Percentiles rank a stretch among this genome's conserved stretches.
These are phyloP conservation scores for Candida takata DNA, from an alignment of 805 yeast genomes.

Conservation along the genomic window DNA sequence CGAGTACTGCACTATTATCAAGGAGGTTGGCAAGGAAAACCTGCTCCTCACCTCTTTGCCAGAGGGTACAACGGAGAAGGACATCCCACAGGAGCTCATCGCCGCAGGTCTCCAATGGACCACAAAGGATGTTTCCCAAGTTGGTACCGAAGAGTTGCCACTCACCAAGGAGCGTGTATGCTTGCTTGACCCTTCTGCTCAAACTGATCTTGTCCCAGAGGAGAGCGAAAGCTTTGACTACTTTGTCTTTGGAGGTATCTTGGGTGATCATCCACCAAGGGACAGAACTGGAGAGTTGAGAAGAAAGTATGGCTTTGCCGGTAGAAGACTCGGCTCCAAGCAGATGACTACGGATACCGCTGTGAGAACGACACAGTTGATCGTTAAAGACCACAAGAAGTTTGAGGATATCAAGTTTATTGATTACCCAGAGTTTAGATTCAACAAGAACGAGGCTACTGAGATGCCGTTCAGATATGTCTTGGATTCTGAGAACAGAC, in stretches of 20 bases:
- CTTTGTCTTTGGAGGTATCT: slow-evolving; percentile 93
- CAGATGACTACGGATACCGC: slow-evolving; percentile 99
- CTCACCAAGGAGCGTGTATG: slow-evolving; percentile 60
- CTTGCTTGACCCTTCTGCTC: slow-evolving; percentile 84
- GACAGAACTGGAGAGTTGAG: slow-evolving; percentile 91
- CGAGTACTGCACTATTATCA: slow-evolving; percentile 76
- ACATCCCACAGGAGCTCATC: slow-evolving; percentile 54
- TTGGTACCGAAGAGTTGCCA: slow-evolving; percentile 27
- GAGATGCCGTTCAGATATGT: slow-evolving; percentile 98
- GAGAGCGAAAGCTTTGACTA: slow-evolving; percentile 68
- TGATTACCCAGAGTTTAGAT: slow-evolving; percentile 91
- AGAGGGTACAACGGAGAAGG: slow-evolving; percentile 44
- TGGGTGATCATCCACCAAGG: slow-evolving; percentile 87
- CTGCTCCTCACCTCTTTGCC: slow-evolving; percentile 75
- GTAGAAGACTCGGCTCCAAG: slow-evolving; percentile 77
- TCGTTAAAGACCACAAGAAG: slow-evolving; percentile 47
- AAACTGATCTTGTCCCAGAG: slow-evolving; percentile 59
- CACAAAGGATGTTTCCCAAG: slow-evolving; percentile 53
- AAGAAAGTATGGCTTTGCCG: slow-evolving; percentile 71
- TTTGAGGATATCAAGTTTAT: slow-evolving; percentile 77
- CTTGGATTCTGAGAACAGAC: slow-evolving; percentile 52
- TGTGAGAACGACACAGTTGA: slow-evolving; percentile 79
- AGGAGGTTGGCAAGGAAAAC: slow-evolving; percentile 76
- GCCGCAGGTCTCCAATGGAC: slow-evolving; percentile 78
- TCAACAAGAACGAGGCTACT: slow-evolving; percentile 81